Evolutionary conservation across 306 rosid genomes (phyloP).

Genomic region (Phaseolus lunatus): DNA sequence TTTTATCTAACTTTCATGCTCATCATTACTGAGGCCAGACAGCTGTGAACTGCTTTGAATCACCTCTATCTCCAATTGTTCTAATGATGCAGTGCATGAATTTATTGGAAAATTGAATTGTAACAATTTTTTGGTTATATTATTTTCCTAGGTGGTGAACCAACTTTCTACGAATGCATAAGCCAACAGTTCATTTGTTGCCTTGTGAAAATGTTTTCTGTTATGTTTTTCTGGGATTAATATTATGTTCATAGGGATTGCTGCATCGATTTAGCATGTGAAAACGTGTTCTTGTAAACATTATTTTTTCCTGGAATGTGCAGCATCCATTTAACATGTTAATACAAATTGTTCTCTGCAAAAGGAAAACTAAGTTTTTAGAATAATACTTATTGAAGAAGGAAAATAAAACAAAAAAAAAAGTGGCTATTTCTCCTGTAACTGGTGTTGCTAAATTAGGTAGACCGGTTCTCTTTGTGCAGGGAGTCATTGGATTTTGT

Average conservation of each 20-base stretch:
- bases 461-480: constrained; percentile 47
- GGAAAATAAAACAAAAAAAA: not conserved
- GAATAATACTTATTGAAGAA: not conserved
- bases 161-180: constrained; percentile 16
- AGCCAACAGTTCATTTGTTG: not conserved
- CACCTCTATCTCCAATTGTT: not conserved
- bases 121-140: constrained; percentile 17
- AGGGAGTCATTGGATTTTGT: constrained; percentile 83
- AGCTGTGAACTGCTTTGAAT: constrained; percentile 26
- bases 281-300: not conserved
- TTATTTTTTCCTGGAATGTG: not conserved
- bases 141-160: constrained; percentile 20
- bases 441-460: constrained; percentile 30
- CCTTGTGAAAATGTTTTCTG: not conserved
- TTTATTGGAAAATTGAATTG: constrained; percentile 22
- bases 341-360: constrained; percentile 11
- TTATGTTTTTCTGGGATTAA: not conserved
- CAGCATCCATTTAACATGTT: constrained; percentile 22
- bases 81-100: not conserved
- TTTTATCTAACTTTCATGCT: constrained; percentile 4
- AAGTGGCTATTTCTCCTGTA: constrained; percentile 1
- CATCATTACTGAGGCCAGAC: not conserved
- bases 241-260: not conserved
- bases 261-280: constrained; percentile 10
- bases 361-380: too few relatives aligned